phyloP scores from a whole-genome alignment of 495 filamentous ascomycete species.

The Hapsidospora chrysogenum region DNA sequence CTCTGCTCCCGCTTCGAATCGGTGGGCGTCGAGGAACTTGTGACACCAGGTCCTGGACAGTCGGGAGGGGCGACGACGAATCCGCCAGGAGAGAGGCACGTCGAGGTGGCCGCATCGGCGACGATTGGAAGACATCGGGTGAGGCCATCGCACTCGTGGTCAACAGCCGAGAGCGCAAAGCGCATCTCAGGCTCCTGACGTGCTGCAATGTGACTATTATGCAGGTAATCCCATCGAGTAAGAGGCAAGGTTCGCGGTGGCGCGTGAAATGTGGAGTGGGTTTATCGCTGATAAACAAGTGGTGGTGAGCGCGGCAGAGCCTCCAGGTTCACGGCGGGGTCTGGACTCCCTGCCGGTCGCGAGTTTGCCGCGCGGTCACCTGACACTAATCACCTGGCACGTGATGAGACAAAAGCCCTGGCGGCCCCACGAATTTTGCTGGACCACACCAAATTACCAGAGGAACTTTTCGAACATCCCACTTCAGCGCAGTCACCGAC shows the following conservation, averaged over 20 bases:
- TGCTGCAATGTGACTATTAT: conserved; percentile 10
- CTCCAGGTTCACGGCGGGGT: too few species aligned
- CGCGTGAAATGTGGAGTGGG: not conserved
- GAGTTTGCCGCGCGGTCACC: conserved; percentile 2
- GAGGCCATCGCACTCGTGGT: conserved; percentile 17
- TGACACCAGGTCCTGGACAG: not conserved
- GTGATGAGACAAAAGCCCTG: conserved; percentile 3
- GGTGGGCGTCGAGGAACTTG: not conserved
- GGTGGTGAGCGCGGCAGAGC: conserved; percentile 4
- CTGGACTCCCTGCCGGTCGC: too few species aligned
- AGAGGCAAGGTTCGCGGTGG: too few species aligned
- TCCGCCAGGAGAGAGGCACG: not conserved
- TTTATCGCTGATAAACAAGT: not conserved
- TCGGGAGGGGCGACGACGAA: too few species aligned
- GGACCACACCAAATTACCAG: conserved; percentile 3
- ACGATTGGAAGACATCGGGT: conserved; percentile 16
- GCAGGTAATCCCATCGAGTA: too few species aligned
- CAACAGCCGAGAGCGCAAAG: conserved; percentile 17
- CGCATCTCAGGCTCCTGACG: conserved; percentile 14
- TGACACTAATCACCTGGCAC: conserved; percentile 4
- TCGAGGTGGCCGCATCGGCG: conserved; percentile 11
- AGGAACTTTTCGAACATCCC: conserved; percentile 4
- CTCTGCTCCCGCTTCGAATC: conserved; percentile 16
- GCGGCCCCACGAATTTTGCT: conserved; percentile 8
- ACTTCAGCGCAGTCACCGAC: conserved; percentile 3